Evolutionary conservation across 2,329 filamentous ascomycete genomes (phyloP), one percentile per base, ranked within the genome.

Genomic region (Microcyclosporella mali): DNA sequence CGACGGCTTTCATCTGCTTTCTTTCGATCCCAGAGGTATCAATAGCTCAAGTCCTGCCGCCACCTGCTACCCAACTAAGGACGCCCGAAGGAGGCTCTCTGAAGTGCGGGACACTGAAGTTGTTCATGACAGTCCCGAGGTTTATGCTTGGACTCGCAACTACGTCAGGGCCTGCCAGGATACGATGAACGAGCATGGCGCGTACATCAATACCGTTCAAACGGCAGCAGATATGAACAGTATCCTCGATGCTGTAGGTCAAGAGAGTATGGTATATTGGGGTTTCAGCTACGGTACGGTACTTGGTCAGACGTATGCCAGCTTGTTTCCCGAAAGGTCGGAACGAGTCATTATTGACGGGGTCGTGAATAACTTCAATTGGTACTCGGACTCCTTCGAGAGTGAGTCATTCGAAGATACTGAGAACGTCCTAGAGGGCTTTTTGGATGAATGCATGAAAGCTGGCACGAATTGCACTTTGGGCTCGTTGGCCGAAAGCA

Each of bases 351-450:
- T 71, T 25, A 54, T 72, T 30, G 69, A 71, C 44, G 69, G 66
- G 4, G 65, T 69, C 12, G 52, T 66, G 1, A 64, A 70, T 32
- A 55, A 61, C 4, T 60, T 64, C 36, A 74, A 77, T 47, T 55
- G 50, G 48, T 68, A 73, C 31, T 75, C 75, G 36, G 58, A 56
- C 16, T 63, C 65, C 6, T 58, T 61, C 52, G 79, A 74, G 72
- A 72, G 68, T 42, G 62, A 67, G 29, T 64, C 70, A 36, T 56
- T 77, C n/a, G 64, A 64, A 10, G 72, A 80, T 51, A 70, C 73
- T n/a, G 77, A 81, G 55, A 67, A 70, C 39, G 71, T 77, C 3
- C 68, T 79, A 50, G 61, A 70, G 2, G 69, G 64, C 16, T 81
- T 81, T 48, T 78, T 75, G 55, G 59, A 64, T 14, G 68, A 70